These are phyloP conservation scores for Phytophthora megakarya DNA, from an alignment of 352 stramenopile genomes.

Conservation along the genomic window DNA sequence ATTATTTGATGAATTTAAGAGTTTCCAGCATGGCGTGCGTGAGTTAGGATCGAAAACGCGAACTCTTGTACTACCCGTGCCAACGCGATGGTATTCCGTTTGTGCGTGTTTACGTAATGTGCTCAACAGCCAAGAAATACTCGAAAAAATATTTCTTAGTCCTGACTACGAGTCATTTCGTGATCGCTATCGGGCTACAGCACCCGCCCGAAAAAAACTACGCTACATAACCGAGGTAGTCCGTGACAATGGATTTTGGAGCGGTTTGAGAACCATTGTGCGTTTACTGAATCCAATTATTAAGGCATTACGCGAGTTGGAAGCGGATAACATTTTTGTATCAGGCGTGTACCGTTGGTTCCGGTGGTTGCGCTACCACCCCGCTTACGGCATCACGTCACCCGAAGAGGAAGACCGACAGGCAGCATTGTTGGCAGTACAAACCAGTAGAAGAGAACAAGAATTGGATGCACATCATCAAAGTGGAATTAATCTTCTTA, in stretches of 20 bases:
- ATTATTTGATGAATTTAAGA: slow-evolving; percentile 10
- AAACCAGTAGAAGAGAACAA: too few species aligned
- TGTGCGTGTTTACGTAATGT: slow-evolving; percentile 1
- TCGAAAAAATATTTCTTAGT: slow-evolving; percentile 6
- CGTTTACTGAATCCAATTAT: slow-evolving; percentile 8
- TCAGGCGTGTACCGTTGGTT: too few species aligned
- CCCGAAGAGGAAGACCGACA: too few species aligned
- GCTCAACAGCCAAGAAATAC: slow-evolving; percentile 6
- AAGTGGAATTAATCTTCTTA: too few species aligned
- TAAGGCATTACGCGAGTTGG: not conserved
- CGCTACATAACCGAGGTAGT: not conserved
- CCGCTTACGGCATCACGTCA: too few species aligned
- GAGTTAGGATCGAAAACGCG: not conserved
- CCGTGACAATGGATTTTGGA: slow-evolving; percentile 11
- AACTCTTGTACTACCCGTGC: slow-evolving; percentile 9
- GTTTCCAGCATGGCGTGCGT: not conserved
- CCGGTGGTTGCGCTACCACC: too few species aligned
- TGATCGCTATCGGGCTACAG: slow-evolving; percentile 11
- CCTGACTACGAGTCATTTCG: slow-evolving; percentile 5
- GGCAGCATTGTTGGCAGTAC: too few species aligned
- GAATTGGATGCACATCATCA: too few species aligned
- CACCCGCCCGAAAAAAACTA: not conserved
- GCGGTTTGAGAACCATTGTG: slow-evolving; percentile 7
- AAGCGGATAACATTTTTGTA: too few species aligned
- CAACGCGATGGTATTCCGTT: slow-evolving; percentile 11